Evolutionary conservation across 495 filamentous ascomycete species (phyloP), one percentile per base, ranked within the genome.

Genomic region (Aspergillus kassunensis): DNA sequence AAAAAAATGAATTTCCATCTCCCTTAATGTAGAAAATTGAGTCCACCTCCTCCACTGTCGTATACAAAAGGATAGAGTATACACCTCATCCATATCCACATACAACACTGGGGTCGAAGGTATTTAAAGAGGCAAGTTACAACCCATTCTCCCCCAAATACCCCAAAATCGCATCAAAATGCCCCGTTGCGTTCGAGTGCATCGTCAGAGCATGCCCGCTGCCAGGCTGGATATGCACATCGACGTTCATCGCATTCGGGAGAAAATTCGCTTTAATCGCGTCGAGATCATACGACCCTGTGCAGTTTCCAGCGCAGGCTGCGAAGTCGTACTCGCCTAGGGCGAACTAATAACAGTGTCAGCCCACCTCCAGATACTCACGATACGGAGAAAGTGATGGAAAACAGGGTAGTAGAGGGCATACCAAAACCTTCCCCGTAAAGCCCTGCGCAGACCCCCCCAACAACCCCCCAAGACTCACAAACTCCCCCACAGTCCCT

Each of bases 191-290:
- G 31, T 50, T 50, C n/a, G 3, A 4, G 21, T 50, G 47, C 47
- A 50, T 24, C 6, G 34, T 50, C 20, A 50, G 7, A 8, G 47
- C 35, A 29, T 50, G 47, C 10, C 47, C 47, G 21, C 25, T 41
- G 2, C 36, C 36, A 1, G 34, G 35, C 47, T 50, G 47, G 23
- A 50, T 37, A 31, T 41, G 35, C 25, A 39, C 36, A 20, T n/a
- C 24, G 5, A 50, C 33, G 11, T 36, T n/a, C 0, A n/a, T 11
- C 7, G 47, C 47, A 1, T 13, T 19, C 0, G 35, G 35, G 13
- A 50, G 41, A n/a, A 31, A 8, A n/a, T 16, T 18, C 6, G 1
- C 1, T 16, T n/a, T 18, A 0, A 41, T 16, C 2, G 23, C 23
- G 2, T 27, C 23, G 8, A 27, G 6, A 20, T 36, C 36, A 40